Evolutionary conservation across 1,284 basidiomycete species (phyloP).

Genomic region (Meira nashicola): DNA sequence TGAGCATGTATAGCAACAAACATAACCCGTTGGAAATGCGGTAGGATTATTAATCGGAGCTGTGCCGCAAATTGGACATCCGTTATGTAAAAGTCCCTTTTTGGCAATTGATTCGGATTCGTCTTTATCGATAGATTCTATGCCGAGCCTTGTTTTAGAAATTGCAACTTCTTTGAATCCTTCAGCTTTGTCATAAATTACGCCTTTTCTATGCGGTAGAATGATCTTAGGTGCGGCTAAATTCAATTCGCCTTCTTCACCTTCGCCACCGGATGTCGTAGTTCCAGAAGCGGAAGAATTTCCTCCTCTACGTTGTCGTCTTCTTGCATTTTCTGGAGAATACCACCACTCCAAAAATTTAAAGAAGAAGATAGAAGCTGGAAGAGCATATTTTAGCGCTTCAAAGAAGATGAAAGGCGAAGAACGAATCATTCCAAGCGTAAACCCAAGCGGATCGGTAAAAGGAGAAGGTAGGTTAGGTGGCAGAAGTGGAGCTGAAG

Average conservation of each 20-base stretch:
- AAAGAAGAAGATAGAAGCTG: conserved; percentile 89
- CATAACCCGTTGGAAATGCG: conserved; percentile 84
- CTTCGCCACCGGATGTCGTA: conserved; percentile 11
- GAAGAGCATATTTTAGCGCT: conserved; percentile 69
- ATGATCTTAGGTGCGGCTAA: conserved; percentile 24
- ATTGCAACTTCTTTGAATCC: conserved; percentile 20
- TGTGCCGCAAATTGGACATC: conserved; percentile 77
- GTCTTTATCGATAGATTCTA: conserved; percentile 33
- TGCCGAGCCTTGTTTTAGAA: conserved; percentile 5
- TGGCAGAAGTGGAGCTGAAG: conserved; percentile 20
- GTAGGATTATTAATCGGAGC: conserved; percentile 75
- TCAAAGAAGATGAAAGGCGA: conserved; percentile 40
- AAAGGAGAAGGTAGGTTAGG: conserved; percentile 27
- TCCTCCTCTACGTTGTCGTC: conserved; percentile 56
- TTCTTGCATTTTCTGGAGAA: conserved; percentile 74
- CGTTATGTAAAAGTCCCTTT: conserved; percentile 60
- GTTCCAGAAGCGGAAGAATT: conserved; percentile 3
- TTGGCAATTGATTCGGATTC: conserved; percentile 8
- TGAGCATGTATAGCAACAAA: conserved; percentile 91
- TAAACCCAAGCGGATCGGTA: conserved; percentile 23
- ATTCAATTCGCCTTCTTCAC: conserved; percentile 2
- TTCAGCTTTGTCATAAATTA: conserved; percentile 12
- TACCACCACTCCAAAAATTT: conserved; percentile 99
- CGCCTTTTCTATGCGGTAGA: conserved; percentile 18
- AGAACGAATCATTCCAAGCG: conserved; percentile 19